Evolutionary conservation across 768 basidiomycete species (phyloP), one percentile per base, ranked within the genome.

Genomic region (Termitomyces sp.): DNA sequence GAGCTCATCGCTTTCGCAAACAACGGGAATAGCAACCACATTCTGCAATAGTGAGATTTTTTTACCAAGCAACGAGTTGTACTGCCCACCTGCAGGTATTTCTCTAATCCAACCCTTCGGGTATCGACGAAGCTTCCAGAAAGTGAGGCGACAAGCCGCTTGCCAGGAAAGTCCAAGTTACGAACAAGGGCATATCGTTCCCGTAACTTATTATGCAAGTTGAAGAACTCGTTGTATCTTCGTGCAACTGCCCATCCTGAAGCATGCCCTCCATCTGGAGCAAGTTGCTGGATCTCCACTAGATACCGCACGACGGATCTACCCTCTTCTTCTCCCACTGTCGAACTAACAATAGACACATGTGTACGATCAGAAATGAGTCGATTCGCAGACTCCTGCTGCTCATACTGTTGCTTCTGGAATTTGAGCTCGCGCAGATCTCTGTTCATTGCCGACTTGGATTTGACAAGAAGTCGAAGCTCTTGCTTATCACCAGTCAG

Each of bases 231-330:
- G 70, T 94, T 97, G 72, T 97, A 99, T 59, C 97, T 77, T 62
- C 95, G 77, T 9, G 94, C 91, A 7, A 98, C 87, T 33, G 94
- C 87, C 97, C 97, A 99, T 0, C 92, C 93, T 0, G 90, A 89
- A 3, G 85, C 77, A 68, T 90, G 87, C 41, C 79, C 82, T 8
- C 90, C 92, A 65, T 95, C 91, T 0, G 73, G 71, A n/a, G 82
- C 87, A 31, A 92, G 77, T 62, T 97, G 95, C 68, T 93, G 92
- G 3, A 99, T 86, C 71, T 97, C 92, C 46, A 98, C 79, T 34
- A 96, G 82, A 67, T 98, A 98, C 31, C 94, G 82, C 42, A 95
- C 92, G 22, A 98, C 92, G 26, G 90, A 86, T 69, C 92, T 95
- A 7, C 94, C 93, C 44, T 84, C 85, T 59, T 93, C 92, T 54